A percentile compares a stretch with the other conserved stretches of the same genome.
These are phyloP conservation scores for Lentinula boryana DNA, from an alignment of 768 basidiomycete genomes.

Conservation along the genomic window DNA sequence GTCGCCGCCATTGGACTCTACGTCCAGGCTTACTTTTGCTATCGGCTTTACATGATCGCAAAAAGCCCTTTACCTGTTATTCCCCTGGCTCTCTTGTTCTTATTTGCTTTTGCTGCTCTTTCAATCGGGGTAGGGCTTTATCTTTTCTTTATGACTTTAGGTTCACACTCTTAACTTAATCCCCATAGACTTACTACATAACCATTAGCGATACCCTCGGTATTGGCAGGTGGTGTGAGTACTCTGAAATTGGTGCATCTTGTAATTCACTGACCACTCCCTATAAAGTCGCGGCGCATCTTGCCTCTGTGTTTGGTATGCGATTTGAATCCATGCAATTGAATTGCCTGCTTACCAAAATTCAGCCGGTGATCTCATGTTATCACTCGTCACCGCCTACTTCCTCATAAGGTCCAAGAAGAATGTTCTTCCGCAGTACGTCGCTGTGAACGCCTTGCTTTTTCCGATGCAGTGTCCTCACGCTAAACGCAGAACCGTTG, in stretches of 20 bases:
- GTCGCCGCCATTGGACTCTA: slow-evolving; percentile 25
- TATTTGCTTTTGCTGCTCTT: slow-evolving; percentile 22
- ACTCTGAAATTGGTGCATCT: background rate
- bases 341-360: background rate
- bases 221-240: background rate
- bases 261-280: background rate
- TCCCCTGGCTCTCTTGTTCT: slow-evolving; percentile 16
- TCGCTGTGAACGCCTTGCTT: background rate
- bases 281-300: background rate
- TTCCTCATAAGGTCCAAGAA: slow-evolving; percentile 22
- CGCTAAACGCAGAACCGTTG: slow-evolving; percentile 15
- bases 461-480: background rate
- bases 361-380: slow-evolving; percentile 22
- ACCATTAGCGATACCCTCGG: background rate
- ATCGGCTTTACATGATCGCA: slow-evolving; percentile 24
- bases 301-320: background rate
- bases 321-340: background rate
- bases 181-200: background rate
- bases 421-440: slow-evolving; percentile 23
- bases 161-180: background rate
- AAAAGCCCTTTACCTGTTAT: slow-evolving; percentile 16
- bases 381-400: slow-evolving; percentile 21
- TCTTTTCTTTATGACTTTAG: background rate
- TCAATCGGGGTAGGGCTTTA: slow-evolving; percentile 18
- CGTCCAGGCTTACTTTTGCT: slow-evolving; percentile 26